Evolutionary conservation across 768 basidiomycete genomes (phyloP).

Genomic region (Boletus fagicola): DNA sequence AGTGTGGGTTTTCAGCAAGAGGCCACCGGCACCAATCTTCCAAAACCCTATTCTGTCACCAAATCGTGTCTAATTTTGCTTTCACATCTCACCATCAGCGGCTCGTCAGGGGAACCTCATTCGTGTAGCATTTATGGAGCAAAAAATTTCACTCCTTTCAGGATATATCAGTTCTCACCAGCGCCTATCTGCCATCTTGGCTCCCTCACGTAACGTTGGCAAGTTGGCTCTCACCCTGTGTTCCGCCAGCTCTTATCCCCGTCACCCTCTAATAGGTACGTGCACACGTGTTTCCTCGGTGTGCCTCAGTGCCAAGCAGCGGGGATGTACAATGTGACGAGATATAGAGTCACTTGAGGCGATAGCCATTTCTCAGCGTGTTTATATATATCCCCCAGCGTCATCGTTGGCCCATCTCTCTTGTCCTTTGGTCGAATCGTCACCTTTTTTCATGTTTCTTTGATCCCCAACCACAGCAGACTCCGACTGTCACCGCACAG

Average conservation of each 20-base stretch:
- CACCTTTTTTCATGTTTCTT: conserved; percentile 15
- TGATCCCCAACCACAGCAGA: conserved; percentile 11
- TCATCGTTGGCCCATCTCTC: conserved; percentile 7
- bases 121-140: background rate
- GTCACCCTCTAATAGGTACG: conserved; percentile 18
- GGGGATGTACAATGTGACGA: conserved; percentile 16
- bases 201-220: conserved; percentile 20
- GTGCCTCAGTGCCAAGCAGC: conserved; percentile 17
- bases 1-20: background rate
- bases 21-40: background rate
- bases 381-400: conserved; percentile 20
- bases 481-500: conserved; percentile 1
- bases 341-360: conserved; percentile 15
- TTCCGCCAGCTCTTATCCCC: conserved; percentile 9
- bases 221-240: conserved; percentile 19
- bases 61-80: background rate
- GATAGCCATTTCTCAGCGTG: conserved; percentile 9
- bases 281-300: conserved; percentile 14
- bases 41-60: background rate
- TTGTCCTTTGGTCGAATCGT: conserved; percentile 1
- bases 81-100: background rate
- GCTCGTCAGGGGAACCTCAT: background rate
- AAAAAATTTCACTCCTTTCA: background rate
- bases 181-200: conserved; percentile 15
- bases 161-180: conserved; percentile 9